Evolutionary conservation across 2,329 filamentous ascomycete species (phyloP), one percentile per base, ranked within the genome.

Genomic region (Pseudocercospora crystallina): DNA sequence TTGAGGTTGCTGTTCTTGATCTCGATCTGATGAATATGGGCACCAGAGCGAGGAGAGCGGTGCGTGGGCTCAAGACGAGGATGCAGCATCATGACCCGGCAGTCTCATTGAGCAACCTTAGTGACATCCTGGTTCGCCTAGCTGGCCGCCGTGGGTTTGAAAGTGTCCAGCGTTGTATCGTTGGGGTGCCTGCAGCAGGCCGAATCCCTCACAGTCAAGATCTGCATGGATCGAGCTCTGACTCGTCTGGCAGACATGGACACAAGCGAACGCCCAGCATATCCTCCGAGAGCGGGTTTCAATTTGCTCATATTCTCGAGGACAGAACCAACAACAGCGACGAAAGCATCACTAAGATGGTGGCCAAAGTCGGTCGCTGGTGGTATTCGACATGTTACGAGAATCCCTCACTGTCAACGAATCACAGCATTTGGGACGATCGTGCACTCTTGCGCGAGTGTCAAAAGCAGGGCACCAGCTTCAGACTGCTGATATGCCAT

Each of bases 361-460:
- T 97, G 15, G 87, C 90, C 12, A 86, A 85, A 56, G 92, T 97
- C 9, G 92, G 90, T 2, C 81, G 94, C 37, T 97, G 92, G 90
- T 99, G 94, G 94, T 97, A 96, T 71, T 88, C 84, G 8, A 83
- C 87, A 45, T 96, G 92, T 75, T 97, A 96, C 68, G 92, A 96
- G 71, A 71, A 78, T 52, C 68, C 74, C 30, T 61, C 76, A 3
- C 65, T 67, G 8, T 61, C 66, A 43, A 72, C 75, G 41, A 73
- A 75, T 39, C 81, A 71, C 53, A 86, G 87, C 67, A 88, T 97
- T 59, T 97, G 91, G 86, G 80, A 78, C 40, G 87, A 96, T 65
- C 81, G 79, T 48, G 79, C 79, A 8, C 73, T 97, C 26, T 75
- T 97, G 40, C 76, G 82, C 12, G 94, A 99, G 72, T 96, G 91